Conservation (phyloP, 2,329 filamentous ascomycete genomes). For the Aspergillus terreus region DNA sequence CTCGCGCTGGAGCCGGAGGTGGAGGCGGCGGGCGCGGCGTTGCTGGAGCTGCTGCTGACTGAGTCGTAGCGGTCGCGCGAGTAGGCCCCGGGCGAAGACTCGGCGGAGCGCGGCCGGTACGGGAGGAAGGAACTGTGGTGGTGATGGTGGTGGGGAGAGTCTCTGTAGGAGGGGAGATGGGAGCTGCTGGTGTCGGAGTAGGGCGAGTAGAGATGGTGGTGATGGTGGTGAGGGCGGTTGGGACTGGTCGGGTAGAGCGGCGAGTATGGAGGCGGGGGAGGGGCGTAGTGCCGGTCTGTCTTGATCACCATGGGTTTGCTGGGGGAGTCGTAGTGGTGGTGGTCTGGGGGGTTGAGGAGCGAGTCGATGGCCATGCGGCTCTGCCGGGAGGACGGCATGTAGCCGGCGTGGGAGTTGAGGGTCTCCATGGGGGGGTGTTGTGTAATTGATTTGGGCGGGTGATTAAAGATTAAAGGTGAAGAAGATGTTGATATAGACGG, state of each 20-base stretch:
- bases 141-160: conserved; percentile 14
- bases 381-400: conserved; percentile 23
- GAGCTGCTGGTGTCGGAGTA: conserved; percentile 21
- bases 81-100: conserved; percentile 35
- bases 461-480: too few relatives aligned
- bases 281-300: conserved; percentile 18
- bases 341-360: conserved; percentile 28
- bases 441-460: not conserved
- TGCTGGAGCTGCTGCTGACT: conserved; percentile 39
- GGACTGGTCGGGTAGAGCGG: conserved; percentile 28
- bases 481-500: not conserved
- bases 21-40: conserved; percentile 7
- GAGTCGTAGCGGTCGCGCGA: conserved; percentile 39
- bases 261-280: conserved; percentile 21
- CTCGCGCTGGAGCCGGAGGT: too few relatives aligned
- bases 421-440: conserved; percentile 8
- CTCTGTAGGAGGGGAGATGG: conserved; percentile 4
- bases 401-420: conserved; percentile 1
- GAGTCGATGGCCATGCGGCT: conserved; percentile 34
- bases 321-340: not conserved
- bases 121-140: conserved; percentile 23
- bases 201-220: conserved; percentile 23
- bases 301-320: conserved; percentile 5
- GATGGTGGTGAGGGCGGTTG: conserved; percentile 14
- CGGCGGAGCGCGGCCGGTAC: conserved; percentile 26